These are phyloP conservation scores for Heliamphora pulchella DNA, from an alignment of 179 eudicot species.

Conservation along the genomic window DNA sequence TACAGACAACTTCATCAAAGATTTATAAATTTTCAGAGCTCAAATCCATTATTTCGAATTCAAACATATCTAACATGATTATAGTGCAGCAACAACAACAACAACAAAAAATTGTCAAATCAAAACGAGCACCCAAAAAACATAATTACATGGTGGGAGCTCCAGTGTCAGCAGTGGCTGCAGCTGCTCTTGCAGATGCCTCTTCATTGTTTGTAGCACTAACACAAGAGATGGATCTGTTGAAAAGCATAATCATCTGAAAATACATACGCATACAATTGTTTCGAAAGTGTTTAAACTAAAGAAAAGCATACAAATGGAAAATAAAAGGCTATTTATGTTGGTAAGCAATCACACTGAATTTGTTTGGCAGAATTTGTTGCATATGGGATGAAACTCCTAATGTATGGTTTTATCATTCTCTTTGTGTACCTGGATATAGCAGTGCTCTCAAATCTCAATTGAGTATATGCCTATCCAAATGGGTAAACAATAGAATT, in stretches of 20 bases:
- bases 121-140: background rate
- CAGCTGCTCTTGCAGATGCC: conserved; percentile 50
- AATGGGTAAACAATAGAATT: too few species aligned
- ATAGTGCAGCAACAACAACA: background rate
- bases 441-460: too few species aligned
- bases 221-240: conserved; percentile 35
- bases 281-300: background rate
- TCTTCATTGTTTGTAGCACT: conserved; percentile 49
- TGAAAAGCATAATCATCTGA: conserved; percentile 10
- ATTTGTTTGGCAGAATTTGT: background rate
- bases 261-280: background rate
- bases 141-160: conserved; percentile 51
- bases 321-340: background rate
- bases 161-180: conserved; percentile 40
- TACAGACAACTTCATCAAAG: background rate
- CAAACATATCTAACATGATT: background rate
- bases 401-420: too few species aligned
- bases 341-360: background rate
- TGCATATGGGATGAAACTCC: background rate
- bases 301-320: background rate
- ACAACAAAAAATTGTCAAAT: background rate
- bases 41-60: background rate
- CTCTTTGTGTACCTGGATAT: too few species aligned
- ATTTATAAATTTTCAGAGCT: background rate
- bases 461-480: too few species aligned